phyloP scores from a whole-genome alignment of 306 rosid species.

The Fragaria vesca region DNA sequence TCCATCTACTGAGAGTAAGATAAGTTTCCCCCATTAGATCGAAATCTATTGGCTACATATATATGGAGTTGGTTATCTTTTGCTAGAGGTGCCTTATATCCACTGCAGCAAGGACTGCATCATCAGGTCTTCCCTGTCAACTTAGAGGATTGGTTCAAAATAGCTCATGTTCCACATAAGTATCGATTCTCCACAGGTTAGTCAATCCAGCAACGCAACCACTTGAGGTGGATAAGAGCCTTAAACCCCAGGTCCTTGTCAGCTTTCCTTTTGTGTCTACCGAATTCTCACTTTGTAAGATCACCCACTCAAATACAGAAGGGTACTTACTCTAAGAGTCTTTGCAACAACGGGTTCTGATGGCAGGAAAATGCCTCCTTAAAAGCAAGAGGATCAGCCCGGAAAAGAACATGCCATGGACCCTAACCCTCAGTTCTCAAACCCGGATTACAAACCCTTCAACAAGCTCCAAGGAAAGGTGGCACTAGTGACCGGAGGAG shows the following conservation, averaged over 20 bases:
- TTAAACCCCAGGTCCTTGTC: conserved; percentile 1
- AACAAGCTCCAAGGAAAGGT: conserved; percentile 76
- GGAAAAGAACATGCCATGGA: conserved; percentile 76
- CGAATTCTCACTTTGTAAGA: neutral
- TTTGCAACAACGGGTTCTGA: conserved; percentile 62
- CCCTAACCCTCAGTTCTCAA: conserved; percentile 66
- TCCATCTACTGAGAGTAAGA: too few relatives aligned
- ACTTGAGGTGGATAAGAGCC: neutral
- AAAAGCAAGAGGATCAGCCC: conserved; percentile 65
- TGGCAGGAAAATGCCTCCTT: conserved; percentile 48
- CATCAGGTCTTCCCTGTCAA: too few relatives aligned
- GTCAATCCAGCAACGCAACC: too few relatives aligned
- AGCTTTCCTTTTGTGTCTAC: neutral
- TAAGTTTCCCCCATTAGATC: too few relatives aligned
- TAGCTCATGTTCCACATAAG: too few relatives aligned
- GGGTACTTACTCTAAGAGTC: conserved; percentile 5
- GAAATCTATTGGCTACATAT: too few relatives aligned
- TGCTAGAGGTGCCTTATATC: too few relatives aligned
- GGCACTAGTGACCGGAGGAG: conserved; percentile 71
- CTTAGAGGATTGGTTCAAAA: too few relatives aligned
- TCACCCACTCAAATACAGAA: conserved; percentile 4
- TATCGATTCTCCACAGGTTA: too few relatives aligned
- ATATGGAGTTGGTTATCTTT: too few relatives aligned
- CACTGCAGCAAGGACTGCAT: too few relatives aligned
- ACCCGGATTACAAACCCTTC: conserved; percentile 60